A percentile compares a stretch with the other conserved stretches of the same genome.
These are phyloP conservation scores for Plasmodium adleri DNA, from an alignment of 169 alveolate species.

Conservation along the genomic window DNA sequence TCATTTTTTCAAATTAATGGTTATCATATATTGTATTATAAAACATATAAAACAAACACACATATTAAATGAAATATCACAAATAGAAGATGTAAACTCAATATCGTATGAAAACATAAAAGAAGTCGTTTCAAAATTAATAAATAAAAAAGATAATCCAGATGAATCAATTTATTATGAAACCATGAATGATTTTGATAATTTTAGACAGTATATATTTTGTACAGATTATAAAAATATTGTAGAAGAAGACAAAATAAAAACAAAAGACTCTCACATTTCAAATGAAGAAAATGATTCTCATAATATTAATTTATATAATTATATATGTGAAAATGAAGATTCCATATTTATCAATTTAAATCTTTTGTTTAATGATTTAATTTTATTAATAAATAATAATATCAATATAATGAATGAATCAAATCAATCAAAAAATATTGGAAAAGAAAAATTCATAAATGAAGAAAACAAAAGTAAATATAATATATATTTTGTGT, in stretches of 20 bases:
- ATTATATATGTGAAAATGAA: slow-evolving; percentile 60
- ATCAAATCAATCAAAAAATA: not conserved
- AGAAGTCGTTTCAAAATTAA: slow-evolving; percentile 24
- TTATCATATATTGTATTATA: slow-evolving; percentile 48
- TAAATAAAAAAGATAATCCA: not conserved
- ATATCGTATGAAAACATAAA: slow-evolving; percentile 51
- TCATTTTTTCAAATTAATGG: slow-evolving; percentile 54
- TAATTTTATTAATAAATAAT: slow-evolving; percentile 12
- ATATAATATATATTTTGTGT: not conserved
- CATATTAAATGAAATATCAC: slow-evolving; percentile 22
- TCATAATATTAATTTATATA: slow-evolving; percentile 8
- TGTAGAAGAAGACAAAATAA: no score
- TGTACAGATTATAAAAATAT: slow-evolving; percentile 5
- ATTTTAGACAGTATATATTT: slow-evolving; percentile 35
- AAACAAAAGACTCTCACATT: not conserved
- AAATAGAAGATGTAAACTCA: slow-evolving; percentile 7
- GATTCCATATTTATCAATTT: slow-evolving; percentile 28
- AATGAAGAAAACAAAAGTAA: not conserved
- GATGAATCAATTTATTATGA: not conserved
- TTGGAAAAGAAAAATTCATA: not conserved
- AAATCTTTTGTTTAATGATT: slow-evolving; percentile 28
- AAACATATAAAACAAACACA: slow-evolving; percentile 22
- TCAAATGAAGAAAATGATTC: not conserved
- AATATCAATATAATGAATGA: not conserved
- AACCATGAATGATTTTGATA: slow-evolving; percentile 11